phyloP scores from a whole-genome alignment of 257 asterid species.

The Leonotis leonurus region DNA sequence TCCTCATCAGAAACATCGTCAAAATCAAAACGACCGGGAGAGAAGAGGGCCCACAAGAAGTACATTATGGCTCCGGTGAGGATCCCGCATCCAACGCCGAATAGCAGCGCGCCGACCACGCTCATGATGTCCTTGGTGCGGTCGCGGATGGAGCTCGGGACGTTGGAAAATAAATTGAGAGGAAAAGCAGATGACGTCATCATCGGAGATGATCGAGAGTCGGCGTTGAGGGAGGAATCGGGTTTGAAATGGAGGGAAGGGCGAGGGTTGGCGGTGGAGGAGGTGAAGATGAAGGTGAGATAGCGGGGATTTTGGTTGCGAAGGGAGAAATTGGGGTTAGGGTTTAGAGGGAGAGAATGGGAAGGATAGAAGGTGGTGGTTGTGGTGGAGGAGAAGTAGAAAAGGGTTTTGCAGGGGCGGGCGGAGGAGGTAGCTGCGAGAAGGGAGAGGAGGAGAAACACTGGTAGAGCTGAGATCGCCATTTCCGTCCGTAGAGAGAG shows the following conservation, averaged over 20 bases:
- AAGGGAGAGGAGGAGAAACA: constrained; percentile 35
- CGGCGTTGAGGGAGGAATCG: constrained; percentile 13
- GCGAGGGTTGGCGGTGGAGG: constrained; percentile 25
- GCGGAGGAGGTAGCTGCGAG: constrained; percentile 33
- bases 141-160: constrained; percentile 56
- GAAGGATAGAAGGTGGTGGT: constrained; percentile 23
- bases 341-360: constrained; percentile 16
- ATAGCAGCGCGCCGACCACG: constrained; percentile 66
- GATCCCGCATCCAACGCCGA: constrained; percentile 79
- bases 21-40: constrained; percentile 42
- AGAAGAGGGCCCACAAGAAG: constrained; percentile 54
- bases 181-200: constrained; percentile 30
- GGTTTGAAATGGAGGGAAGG: constrained; percentile 25
- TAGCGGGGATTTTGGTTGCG: constrained; percentile 27
- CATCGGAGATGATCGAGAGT: neutral
- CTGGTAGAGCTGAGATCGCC: constrained; percentile 34
- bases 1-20: constrained; percentile 49
- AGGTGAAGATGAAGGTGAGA: constrained; percentile 42
- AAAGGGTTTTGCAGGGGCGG: constrained; percentile 75
- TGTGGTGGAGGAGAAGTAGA: constrained; percentile 48
- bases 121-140: constrained; percentile 71
- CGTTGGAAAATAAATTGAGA: constrained; percentile 42
- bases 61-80: constrained; percentile 68
- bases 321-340: constrained; percentile 28
- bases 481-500: constrained; percentile 20